Base-by-base conservation (phyloP, 179 eudicot species). In the Heliamphora pulchella region DNA sequence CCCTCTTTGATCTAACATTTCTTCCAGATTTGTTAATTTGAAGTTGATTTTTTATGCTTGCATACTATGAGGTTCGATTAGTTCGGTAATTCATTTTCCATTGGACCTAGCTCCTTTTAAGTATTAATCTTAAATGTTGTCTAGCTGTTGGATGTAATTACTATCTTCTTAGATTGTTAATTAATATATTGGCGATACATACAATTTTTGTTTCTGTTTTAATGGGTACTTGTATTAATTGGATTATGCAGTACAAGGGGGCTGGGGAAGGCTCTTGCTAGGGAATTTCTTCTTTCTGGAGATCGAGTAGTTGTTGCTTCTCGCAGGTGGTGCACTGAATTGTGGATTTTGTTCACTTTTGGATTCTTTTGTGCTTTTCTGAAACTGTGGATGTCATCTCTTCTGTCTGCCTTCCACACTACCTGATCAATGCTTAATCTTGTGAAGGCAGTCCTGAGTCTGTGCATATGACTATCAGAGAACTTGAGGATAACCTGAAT, bases 271-370 rank as follows among this genome's bases (percentile, higher is more conserved):
- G 99, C 99, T 80, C 94, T 96, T 83, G 98, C 98, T 70, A 89
- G 99, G 75, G 99, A 96, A 79, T 96, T 96, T 83, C 87, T 96
- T 85, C 98, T 94, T 78, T 96, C 99, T 47, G 99, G 99, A 79
- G 99, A 96, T 82, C 88, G 96, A 64, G 98, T 96, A 17, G 93
- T 96, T 72, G 88, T 96, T 77, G 86, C 99, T 72, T 94, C 99
- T 54, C 98, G 99, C 84, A 91, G 98, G 99, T 95, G 85, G 83
- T 83, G 64, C 75, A 79, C 63, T 51, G 39, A 70, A 39, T 53
- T 20, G 14, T 50, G 55, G 17, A 46, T 57, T 68, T 81, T 74
- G 51, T 59, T 64, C 57, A 55, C 3, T 65, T 4, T 18, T 13
- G 7, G 5, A 5, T 53, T 82, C 48, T 5, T 64, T 17, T 66